These are phyloP conservation scores for Phytophthora citricola DNA, from an alignment of 352 stramenopile species.

Conservation along the genomic window DNA sequence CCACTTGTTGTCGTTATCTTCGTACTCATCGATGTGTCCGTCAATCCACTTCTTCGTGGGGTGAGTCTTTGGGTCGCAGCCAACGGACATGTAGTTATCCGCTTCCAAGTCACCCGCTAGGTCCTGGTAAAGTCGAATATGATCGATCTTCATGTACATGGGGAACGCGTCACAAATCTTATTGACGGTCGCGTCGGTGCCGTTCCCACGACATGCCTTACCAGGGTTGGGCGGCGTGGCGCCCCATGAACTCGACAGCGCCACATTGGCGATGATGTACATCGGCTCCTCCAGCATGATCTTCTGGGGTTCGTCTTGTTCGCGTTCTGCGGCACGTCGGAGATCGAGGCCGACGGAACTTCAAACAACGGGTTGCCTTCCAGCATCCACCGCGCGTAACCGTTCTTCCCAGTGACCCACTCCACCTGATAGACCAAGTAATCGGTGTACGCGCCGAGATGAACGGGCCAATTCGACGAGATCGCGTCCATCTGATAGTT, in stretches of 20 bases:
- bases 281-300: slow-evolving; percentile 93
- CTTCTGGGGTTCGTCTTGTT: slow-evolving; percentile 45
- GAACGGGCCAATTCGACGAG: slow-evolving; percentile 82
- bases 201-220: slow-evolving; percentile 33
- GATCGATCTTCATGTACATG: slow-evolving; percentile 68
- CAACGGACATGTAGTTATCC: slow-evolving; percentile 60
- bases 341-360: slow-evolving; percentile 61
- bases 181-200: slow-evolving; percentile 45
- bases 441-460: slow-evolving; percentile 66
- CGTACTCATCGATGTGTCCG: slow-evolving; percentile 59
- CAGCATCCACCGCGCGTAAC: slow-evolving; percentile 61
- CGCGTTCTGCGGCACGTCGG: slow-evolving; percentile 46
- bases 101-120: slow-evolving; percentile 40
- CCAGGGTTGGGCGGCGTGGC: slow-evolving; percentile 30
- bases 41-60: slow-evolving; percentile 70
- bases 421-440: slow-evolving; percentile 44
- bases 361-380: slow-evolving; percentile 87
- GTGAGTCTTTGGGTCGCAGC: slow-evolving; percentile 54
- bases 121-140: slow-evolving; percentile 72
- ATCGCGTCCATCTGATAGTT: slow-evolving; percentile 39
- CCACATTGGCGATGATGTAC: slow-evolving; percentile 94
- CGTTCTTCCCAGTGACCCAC: slow-evolving; percentile 44
- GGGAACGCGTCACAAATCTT: slow-evolving; percentile 59
- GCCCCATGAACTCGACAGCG: slow-evolving; percentile 86
- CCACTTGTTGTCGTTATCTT: slow-evolving; percentile 55